Conservation (phyloP, 2,329 filamentous ascomycete genomes). For the Aspergillus fumigatiaffinis region DNA sequence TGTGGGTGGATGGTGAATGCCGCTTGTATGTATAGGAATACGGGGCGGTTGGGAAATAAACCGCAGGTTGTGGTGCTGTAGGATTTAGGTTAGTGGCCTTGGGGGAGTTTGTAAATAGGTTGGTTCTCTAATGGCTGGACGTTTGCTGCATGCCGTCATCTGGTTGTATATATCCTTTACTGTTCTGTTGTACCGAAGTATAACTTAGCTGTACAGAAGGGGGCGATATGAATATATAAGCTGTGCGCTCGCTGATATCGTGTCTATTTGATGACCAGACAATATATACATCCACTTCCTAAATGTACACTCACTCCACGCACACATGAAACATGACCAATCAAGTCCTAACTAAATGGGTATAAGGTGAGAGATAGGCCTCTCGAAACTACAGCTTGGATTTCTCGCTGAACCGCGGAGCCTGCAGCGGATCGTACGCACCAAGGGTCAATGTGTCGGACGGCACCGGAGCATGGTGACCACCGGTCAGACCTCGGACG, state of each 20-base stretch:
- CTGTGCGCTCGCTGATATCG: too few relatives aligned
- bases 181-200: too few relatives aligned
- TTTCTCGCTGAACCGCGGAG: constrained; percentile 49
- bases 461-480: constrained; percentile 57
- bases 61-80: constrained; percentile 34
- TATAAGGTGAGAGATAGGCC: not conserved
- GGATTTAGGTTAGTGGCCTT: not conserved
- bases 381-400: constrained; percentile 34
- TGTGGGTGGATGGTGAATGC: constrained; percentile 58
- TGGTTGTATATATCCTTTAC: too few relatives aligned
- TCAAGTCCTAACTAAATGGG: not conserved
- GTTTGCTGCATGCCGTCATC: too few relatives aligned
- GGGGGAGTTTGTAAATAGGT: not conserved
- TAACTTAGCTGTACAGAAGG: too few relatives aligned
- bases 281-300: not conserved
- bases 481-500: constrained; percentile 59
- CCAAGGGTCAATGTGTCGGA: constrained; percentile 56
- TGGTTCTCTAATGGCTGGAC: not conserved
- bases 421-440: constrained; percentile 54
- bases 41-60: constrained; percentile 33
- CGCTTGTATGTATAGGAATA: constrained; percentile 42
- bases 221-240: too few relatives aligned
- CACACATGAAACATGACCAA: not conserved
- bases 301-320: not conserved
- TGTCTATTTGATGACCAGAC: not conserved